Conservation (phyloP, 148 eudicot species). For the Arbutus unedo region DNA sequence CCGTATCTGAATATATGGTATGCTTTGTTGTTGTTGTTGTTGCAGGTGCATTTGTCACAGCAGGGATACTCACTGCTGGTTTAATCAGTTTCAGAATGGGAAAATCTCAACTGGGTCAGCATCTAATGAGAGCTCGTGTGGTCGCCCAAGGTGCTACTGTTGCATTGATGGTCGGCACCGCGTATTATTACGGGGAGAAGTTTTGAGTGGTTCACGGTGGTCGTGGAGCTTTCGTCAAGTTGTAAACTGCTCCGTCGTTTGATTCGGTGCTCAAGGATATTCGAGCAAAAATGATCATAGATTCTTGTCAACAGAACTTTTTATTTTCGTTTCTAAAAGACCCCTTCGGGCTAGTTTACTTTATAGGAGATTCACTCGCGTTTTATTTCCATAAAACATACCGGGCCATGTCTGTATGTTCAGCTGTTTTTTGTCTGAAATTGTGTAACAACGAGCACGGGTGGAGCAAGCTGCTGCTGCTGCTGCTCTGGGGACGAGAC, state of each 20-base stretch:
- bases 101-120: conserved; percentile 78
- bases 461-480: background rate
- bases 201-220: conserved; percentile 15
- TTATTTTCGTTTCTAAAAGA: background rate
- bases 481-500: background rate
- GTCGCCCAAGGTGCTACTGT: conserved; percentile 95
- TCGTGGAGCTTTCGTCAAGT: background rate
- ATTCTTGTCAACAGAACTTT: background rate
- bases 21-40: background rate
- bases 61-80: conserved; percentile 87
- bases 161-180: conserved; percentile 85
- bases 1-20: background rate
- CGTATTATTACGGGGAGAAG: conserved; percentile 70
- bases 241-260: background rate
- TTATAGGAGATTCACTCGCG: too few species aligned
- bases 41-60: conserved; percentile 80
- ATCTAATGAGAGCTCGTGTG: conserved; percentile 92
- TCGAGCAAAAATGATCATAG: background rate
- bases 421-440: background rate
- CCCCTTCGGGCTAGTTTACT: too few species aligned
- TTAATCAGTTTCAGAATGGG: conserved; percentile 82
- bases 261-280: background rate
- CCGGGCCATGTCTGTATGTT: background rate
- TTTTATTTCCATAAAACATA: background rate
- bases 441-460: background rate